Evolutionary conservation across 768 basidiomycete species (phyloP).

Genomic region (Neoboletus magnificus): DNA sequence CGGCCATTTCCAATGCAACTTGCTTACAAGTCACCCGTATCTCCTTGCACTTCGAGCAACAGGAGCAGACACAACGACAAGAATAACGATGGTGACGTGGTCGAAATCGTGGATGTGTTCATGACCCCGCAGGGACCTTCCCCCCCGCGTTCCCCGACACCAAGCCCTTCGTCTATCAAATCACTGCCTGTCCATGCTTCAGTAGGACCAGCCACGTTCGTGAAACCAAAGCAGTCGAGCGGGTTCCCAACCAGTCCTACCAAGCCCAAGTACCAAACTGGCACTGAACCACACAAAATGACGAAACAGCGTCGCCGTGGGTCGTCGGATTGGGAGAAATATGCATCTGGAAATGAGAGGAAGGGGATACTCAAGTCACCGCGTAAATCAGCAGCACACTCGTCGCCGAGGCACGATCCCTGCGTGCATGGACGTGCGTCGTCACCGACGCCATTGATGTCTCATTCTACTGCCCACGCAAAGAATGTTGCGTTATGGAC

Average conservation of each 20-base stretch:
- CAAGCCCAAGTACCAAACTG: neutral
- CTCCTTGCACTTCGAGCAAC: neutral
- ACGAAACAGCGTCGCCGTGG: neutral
- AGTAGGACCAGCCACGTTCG: neutral
- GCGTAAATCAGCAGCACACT: conserved; percentile 22
- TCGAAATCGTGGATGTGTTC: conserved; percentile 21
- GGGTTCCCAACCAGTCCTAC: conserved; percentile 17
- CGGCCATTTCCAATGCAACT: conserved; percentile 29
- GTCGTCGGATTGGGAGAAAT: conserved; percentile 5
- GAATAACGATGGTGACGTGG: neutral
- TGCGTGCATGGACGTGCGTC: neutral
- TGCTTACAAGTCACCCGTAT: neutral
- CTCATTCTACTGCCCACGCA: neutral
- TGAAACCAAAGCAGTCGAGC: neutral
- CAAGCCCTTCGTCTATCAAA: conserved; percentile 14
- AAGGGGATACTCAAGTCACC: conserved; percentile 19
- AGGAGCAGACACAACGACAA: neutral
- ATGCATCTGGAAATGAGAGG: conserved; percentile 3
- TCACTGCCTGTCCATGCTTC: neutral
- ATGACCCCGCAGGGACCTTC: conserved; percentile 18
- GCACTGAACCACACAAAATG: neutral
- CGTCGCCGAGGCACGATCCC: conserved; percentile 22
- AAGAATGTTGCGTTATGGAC: neutral
- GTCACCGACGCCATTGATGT: conserved; percentile 13
- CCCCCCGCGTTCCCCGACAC: conserved; percentile 21